These are phyloP conservation scores for Didymellaceae sp. DNA, from an alignment of 2,329 filamentous ascomycete species.

Conservation along the genomic window DNA sequence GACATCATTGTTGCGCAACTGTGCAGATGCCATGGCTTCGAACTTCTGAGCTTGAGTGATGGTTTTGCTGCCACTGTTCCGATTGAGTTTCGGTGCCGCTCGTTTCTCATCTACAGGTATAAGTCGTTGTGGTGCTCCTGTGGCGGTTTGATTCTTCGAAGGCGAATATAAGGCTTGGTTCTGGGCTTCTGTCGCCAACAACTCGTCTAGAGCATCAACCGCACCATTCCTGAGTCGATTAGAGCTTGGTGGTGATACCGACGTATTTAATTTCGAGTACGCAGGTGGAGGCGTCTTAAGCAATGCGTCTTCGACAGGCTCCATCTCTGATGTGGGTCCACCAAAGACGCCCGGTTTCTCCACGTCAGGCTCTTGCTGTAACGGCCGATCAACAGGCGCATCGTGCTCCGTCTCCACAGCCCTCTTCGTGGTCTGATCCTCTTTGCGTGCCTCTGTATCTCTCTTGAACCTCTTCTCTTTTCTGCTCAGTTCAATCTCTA, in stretches of 20 bases:
- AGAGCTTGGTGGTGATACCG: background rate
- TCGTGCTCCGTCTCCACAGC: constrained; percentile 33
- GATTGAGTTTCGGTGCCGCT: constrained; percentile 31
- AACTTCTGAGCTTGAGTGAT: constrained; percentile 42
- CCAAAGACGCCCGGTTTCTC: constrained; percentile 25
- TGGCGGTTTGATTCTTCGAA: background rate
- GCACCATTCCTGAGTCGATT: background rate
- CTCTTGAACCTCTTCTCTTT: constrained; percentile 57
- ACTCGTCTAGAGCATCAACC: background rate
- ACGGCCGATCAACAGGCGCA: constrained; percentile 34
- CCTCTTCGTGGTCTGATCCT: constrained; percentile 43
- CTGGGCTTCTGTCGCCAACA: background rate
- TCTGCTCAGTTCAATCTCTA: constrained; percentile 63
- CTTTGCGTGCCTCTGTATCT: constrained; percentile 29
- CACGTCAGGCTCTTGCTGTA: constrained; percentile 25
- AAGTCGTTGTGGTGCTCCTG: background rate
- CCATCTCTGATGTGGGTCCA: background rate
- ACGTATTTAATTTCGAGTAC: constrained; percentile 16
- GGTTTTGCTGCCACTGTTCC: constrained; percentile 35
- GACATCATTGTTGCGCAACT: constrained; percentile 9
- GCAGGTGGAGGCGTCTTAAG: constrained; percentile 35
- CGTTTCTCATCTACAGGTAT: constrained; percentile 21
- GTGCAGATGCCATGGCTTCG: constrained; percentile 33
- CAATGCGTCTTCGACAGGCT: background rate
- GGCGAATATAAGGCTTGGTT: background rate